phyloP scores from a whole-genome alignment of 1,139 yeast genomes.

The Candida smagusa region DNA sequence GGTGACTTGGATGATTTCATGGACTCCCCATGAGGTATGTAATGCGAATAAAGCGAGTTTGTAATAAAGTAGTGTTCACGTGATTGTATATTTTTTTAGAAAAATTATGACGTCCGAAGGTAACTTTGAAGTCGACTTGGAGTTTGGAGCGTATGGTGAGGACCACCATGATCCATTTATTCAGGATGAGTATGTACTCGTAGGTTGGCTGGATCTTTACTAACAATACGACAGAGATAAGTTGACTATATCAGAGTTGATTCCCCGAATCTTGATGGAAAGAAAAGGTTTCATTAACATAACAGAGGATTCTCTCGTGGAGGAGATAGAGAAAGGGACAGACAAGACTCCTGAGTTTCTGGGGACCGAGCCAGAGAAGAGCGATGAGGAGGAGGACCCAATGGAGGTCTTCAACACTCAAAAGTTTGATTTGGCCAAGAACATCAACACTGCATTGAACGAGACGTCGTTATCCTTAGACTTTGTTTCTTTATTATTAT shows the following conservation, averaged over 20 bases:
- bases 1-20: constrained; percentile 50
- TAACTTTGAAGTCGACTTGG: constrained; percentile 15
- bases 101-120: constrained; percentile 4
- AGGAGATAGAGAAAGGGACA: constrained; percentile 35
- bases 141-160: constrained; percentile 25
- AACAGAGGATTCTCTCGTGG: constrained; percentile 52
- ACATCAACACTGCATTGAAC: constrained; percentile 69
- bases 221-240: constrained; percentile 27
- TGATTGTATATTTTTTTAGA: no score
- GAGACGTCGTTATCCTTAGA: constrained; percentile 88
- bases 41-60: neutral
- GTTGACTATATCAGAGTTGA: constrained; percentile 36
- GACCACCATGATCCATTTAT: constrained; percentile 36
- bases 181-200: constrained; percentile 36
- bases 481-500: constrained; percentile 76
- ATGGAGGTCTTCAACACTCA: constrained; percentile 53
- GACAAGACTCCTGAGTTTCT: constrained; percentile 3
- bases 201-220: constrained; percentile 2
- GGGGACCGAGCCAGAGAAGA: constrained; percentile 6
- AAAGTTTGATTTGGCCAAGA: constrained; percentile 53
- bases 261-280: constrained; percentile 39
- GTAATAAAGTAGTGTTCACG: no score
- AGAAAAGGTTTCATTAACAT: constrained; percentile 43
- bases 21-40: constrained; percentile 21
- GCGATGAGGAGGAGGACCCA: constrained; percentile 17